Evolutionary conservation across 768 basidiomycete genomes (phyloP), one percentile per base, ranked within the genome.

Genomic region (Pleurotus pulmonarius): DNA sequence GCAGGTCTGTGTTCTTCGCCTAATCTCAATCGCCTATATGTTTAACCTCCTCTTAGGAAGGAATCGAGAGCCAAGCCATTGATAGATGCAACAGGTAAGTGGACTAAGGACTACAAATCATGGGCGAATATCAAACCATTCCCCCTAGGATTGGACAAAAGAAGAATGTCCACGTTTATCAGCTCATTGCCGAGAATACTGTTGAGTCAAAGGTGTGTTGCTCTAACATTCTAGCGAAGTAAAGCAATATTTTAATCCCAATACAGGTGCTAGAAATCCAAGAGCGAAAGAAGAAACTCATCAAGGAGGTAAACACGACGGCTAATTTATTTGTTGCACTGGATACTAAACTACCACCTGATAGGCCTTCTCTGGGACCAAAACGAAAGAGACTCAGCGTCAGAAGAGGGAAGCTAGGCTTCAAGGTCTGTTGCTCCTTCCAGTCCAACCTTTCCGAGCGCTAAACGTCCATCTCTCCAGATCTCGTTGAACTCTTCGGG

Each of bases 161-260:
- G 60, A 92, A 87, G 66, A 74, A 81, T 1, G 92, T 95, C 29
- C 86, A 88, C 60, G 92, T 94, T 16, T 94, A 93, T 65, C 93
- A 94, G 63, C 73, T 95, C 47, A 92, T 95, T 55, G 91, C 93
- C 0, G 92, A 94, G 62, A 80, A 93, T 62, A 95, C 93, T 0
- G 86, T 94, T 1, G 93, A 95, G 69, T 81, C 89, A 11, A 93
- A 90, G 70, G 92, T 86, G 62, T 6, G 60, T 58, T 16, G 37
- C 37, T n/a, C 25, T 16, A 29, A 12, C 37, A 13, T 34, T 3
- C 13, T 43, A 48, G 43, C 6, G 11, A 34, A 9, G 11, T 3
- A 34, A 34, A n/a, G 12, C 43, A 2, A 38, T 1, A 9, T 38
- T 26, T 29, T 43, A 56, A 13, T 4, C 11, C 13, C 18, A 22